Evolutionary conservation across 2,329 filamentous ascomycete species (phyloP).

Genomic region (Didymella glomerata): DNA sequence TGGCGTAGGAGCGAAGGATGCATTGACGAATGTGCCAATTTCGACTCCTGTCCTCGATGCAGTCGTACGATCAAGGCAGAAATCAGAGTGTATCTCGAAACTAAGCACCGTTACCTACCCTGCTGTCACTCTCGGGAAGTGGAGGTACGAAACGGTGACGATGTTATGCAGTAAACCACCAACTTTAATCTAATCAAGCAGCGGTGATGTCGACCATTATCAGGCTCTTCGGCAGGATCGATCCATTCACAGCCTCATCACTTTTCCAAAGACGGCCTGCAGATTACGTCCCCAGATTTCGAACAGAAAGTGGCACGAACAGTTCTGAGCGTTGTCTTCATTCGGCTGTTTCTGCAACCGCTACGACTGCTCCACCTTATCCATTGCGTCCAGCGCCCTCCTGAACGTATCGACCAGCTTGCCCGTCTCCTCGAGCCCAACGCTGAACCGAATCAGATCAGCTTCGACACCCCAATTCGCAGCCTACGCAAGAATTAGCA

Average conservation of each 20-base stretch:
- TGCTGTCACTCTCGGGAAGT: not conserved
- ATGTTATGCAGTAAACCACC: not conserved
- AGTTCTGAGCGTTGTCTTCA: not conserved
- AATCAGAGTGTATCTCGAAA: not conserved
- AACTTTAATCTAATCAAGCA: not conserved
- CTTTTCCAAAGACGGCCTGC: not conserved
- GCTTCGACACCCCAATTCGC: conserved; percentile 80
- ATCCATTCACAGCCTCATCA: not conserved
- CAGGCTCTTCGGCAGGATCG: conserved; percentile 4
- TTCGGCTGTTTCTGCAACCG: not conserved
- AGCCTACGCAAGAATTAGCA: conserved; percentile 58
- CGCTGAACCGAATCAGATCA: conserved; percentile 83
- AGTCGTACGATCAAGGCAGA: not conserved
- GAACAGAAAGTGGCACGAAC: not conserved
- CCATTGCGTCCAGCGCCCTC: conserved; percentile 71
- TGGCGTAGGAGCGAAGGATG: conserved; percentile 9
- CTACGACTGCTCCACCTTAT: conserved; percentile 10
- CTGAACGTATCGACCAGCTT: conserved; percentile 71
- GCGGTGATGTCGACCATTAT: not conserved
- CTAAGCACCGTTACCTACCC: not conserved
- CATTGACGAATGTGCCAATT: conserved; percentile 3
- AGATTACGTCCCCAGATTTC: not conserved
- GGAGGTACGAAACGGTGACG: not conserved
- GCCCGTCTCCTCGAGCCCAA: conserved; percentile 82
- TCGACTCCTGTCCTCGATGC: conserved; percentile 3